Percentiles rank a stretch among this genome's conserved stretches.
Evolutionary conservation across 129 eudicot genomes (phyloP).

Genomic region (carrot (Daucus carota)): DNA sequence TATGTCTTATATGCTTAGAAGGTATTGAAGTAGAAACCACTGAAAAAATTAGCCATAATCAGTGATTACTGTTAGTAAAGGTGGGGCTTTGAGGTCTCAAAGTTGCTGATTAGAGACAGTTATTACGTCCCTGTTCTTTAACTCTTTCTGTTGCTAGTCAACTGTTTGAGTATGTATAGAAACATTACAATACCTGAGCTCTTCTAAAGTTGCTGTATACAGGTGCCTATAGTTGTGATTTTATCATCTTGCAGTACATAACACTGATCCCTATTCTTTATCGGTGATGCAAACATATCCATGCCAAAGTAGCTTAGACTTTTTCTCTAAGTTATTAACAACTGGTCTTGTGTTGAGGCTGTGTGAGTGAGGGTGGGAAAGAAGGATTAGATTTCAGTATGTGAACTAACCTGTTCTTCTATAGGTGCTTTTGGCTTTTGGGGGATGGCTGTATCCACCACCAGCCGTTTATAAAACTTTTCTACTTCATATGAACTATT

Average conservation of each 20-base stretch:
- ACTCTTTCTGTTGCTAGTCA: not conserved
- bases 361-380: not conserved
- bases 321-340: not conserved
- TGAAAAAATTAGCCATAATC: not conserved
- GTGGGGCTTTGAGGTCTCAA: not conserved
- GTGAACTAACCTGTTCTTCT: not conserved
- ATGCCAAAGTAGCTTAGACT: not conserved
- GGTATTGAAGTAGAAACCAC: not conserved
- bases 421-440: not conserved
- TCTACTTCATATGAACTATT: no score
- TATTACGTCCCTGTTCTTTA: not conserved
- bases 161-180: not conserved
- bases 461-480: no score
- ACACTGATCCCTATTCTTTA: not conserved
- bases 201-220: not conserved
- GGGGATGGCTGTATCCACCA: no score
- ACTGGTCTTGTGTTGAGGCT: not conserved
- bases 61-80: not conserved
- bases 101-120: not conserved
- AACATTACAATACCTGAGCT: not conserved
- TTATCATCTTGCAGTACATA: not conserved
- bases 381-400: not conserved
- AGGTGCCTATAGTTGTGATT: not conserved
- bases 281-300: not conserved
- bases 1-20: not conserved